Percentiles rank a stretch among this genome's conserved stretches.
Evolutionary conservation across 208 protist genomes (phyloP).

Genomic region (Leishmania major): DNA sequence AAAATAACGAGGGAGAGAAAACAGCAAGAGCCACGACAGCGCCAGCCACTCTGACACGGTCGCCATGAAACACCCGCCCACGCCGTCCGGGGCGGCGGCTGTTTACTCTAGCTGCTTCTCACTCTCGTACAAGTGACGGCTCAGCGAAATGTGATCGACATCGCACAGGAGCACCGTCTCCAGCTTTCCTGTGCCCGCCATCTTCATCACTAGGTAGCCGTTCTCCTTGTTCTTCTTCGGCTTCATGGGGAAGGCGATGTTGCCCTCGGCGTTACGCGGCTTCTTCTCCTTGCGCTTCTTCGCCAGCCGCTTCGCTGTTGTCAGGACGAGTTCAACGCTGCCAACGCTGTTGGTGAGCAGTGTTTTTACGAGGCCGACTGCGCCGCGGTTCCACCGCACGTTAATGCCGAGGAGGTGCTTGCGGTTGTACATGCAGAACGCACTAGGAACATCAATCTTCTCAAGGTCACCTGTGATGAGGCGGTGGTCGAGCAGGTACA

Average conservation of each 20-base stretch:
- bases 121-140: constrained; percentile 71
- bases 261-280: constrained; percentile 48
- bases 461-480: constrained; percentile 75
- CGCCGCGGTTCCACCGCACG: constrained; percentile 66
- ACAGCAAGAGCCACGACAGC: neutral
- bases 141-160: constrained; percentile 59
- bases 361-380: constrained; percentile 46
- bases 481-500: constrained; percentile 73
- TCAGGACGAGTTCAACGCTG: constrained; percentile 60
- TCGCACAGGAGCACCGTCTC: constrained; percentile 53
- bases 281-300: constrained; percentile 67
- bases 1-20: neutral
- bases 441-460: constrained; percentile 50
- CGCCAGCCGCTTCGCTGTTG: constrained; percentile 62
- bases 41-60: too few species aligned
- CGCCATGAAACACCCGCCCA: neutral
- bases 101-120: constrained; percentile 37
- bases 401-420: constrained; percentile 73
- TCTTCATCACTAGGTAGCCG: constrained; percentile 68
- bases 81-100: neutral
- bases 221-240: constrained; percentile 44
- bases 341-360: constrained; percentile 56
- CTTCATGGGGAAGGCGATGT: constrained; percentile 58
- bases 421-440: constrained; percentile 60
- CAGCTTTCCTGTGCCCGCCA: constrained; percentile 45